Evolutionary conservation across 2,329 filamentous ascomycete genomes (phyloP).

Genomic region (Fusarium sp.): DNA sequence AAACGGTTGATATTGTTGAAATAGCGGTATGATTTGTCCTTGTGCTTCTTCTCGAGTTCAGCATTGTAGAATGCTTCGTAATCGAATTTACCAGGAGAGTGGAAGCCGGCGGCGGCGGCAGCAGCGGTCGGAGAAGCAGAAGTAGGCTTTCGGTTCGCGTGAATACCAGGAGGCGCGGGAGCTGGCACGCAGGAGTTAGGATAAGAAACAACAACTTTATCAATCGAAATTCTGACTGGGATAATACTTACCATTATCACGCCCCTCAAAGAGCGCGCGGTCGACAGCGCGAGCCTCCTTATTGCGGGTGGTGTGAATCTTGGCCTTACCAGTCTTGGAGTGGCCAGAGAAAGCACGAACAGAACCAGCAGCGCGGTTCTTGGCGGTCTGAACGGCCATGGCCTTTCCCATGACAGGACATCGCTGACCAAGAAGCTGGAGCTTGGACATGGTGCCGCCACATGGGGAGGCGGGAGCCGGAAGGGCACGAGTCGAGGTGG

Average conservation of each 20-base stretch:
- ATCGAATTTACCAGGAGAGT: slow-evolving; percentile 76
- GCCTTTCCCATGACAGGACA: slow-evolving; percentile 99
- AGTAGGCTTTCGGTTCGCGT: slow-evolving; percentile 42
- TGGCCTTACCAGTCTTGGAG: slow-evolving; percentile 72
- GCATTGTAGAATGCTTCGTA: slow-evolving; percentile 89
- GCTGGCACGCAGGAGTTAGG: slow-evolving; percentile 32
- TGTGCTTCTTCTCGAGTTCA: slow-evolving; percentile 98
- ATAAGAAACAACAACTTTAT: background rate
- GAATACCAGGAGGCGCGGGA: slow-evolving; percentile 42
- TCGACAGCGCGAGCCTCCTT: slow-evolving; percentile 85
- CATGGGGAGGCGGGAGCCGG: slow-evolving; percentile 69
- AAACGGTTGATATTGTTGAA: slow-evolving; percentile 99
- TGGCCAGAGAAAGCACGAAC: slow-evolving; percentile 65
- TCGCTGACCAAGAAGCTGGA: slow-evolving; percentile 92
- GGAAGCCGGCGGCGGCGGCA: slow-evolving; percentile 41
- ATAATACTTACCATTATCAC: slow-evolving; percentile 63
- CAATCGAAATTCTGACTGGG: background rate
- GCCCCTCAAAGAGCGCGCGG: slow-evolving; percentile 60
- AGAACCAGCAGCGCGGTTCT: slow-evolving; percentile 62
- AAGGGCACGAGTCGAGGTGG: slow-evolving; percentile 71
- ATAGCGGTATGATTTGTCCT: slow-evolving; percentile 99
- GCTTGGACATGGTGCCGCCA: slow-evolving; percentile 95
- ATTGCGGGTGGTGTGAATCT: slow-evolving; percentile 82
- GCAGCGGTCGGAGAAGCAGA: slow-evolving; percentile 40
- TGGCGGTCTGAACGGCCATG: slow-evolving; percentile 83